A percentile compares a stretch with the other conserved stretches of the same genome.
These are phyloP conservation scores for Clavariopsis aquatica DNA, from an alignment of 495 filamentous ascomycete genomes.

Conservation along the genomic window DNA sequence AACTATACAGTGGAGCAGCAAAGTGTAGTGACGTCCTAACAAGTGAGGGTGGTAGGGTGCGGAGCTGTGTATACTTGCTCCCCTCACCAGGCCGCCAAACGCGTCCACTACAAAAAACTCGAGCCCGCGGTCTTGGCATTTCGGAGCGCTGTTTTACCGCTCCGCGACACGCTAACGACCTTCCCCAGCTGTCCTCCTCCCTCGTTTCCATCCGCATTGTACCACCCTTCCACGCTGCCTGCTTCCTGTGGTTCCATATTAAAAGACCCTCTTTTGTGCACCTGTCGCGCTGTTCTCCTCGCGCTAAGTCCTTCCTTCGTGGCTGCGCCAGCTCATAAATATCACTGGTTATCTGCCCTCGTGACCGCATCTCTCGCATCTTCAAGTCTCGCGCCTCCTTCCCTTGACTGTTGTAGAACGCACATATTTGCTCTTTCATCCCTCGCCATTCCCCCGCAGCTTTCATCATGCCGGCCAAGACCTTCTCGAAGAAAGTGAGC, in stretches of 20 bases:
- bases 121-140: not conserved
- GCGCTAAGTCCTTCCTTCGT: constrained; percentile 5
- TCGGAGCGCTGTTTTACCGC: constrained; percentile 3
- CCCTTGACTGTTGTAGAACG: constrained; percentile 4
- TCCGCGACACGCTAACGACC: not conserved
- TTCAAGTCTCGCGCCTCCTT: constrained; percentile 2
- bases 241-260: not conserved
- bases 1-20: not conserved
- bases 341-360: constrained; percentile 8
- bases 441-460: not conserved
- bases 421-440: not conserved
- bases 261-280: constrained; percentile 29
- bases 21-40: not conserved
- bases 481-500: constrained; percentile 30
- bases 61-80: not conserved
- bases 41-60: not conserved
- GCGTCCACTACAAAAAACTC: constrained; percentile 16
- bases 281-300: constrained; percentile 5
- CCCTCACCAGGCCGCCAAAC: constrained; percentile 16
- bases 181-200: not conserved
- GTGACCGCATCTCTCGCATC: constrained; percentile 21
- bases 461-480: constrained; percentile 34
- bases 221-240: constrained; percentile 9
- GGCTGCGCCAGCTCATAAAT: constrained; percentile 1
- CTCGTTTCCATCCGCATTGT: constrained; percentile 29